Evolutionary conservation across 345 rosid genomes (phyloP).

Genomic region (Salix udensis): DNA sequence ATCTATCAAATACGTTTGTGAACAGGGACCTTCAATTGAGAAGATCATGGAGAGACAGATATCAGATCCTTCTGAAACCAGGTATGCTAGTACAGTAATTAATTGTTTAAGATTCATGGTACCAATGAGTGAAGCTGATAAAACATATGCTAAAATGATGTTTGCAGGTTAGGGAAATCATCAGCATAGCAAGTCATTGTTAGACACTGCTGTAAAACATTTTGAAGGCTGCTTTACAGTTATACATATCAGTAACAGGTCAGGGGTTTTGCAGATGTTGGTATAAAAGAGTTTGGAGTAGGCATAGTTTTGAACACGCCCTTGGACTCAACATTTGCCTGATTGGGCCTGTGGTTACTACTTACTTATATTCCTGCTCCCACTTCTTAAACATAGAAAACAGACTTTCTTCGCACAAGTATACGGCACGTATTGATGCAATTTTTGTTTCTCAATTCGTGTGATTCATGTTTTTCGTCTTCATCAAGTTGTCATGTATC

Average conservation of each 20-base stretch:
- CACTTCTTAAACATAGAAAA: neutral
- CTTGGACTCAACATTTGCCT: too few species aligned
- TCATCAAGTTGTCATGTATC: too few species aligned
- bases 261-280: neutral
- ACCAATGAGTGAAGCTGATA: neutral
- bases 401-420: neutral
- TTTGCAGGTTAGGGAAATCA: too few species aligned
- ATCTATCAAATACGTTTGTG: constrained; percentile 54
- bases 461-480: too few species aligned
- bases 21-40: constrained; percentile 48
- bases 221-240: neutral
- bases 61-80: neutral
- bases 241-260: neutral
- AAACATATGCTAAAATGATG: neutral
- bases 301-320: neutral
- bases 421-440: too few species aligned
- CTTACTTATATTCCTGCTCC: neutral
- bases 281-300: neutral
- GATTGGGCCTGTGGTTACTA: neutral
- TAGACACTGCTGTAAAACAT: neutral
- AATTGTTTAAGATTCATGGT: neutral
- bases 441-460: too few species aligned
- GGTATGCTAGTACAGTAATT: neutral
- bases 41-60: constrained; percentile 26
- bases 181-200: too few species aligned